A percentile compares a stretch with the other conserved stretches of the same genome.
Conservation (phyloP, 2,329 filamentous ascomycete species). For the Microsporum ferrugineum region DNA sequence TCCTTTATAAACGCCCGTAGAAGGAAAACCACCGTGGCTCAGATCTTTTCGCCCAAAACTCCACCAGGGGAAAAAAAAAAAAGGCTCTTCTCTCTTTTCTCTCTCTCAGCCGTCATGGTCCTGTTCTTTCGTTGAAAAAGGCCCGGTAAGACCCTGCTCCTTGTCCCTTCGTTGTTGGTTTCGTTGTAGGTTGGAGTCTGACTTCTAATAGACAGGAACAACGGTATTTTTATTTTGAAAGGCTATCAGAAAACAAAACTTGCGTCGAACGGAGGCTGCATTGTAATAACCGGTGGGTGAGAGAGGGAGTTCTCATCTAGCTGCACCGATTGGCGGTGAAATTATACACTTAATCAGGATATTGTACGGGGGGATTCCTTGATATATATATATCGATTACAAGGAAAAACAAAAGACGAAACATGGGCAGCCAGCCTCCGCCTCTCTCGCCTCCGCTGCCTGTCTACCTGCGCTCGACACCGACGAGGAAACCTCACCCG, state of each 20-base stretch:
- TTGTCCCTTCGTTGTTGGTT: not conserved
- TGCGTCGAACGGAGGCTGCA: not conserved
- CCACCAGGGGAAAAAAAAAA: not conserved
- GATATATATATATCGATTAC: not conserved
- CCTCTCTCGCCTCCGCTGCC: slow-evolving; percentile 33
- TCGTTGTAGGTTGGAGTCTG: not conserved
- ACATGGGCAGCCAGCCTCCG: slow-evolving; percentile 11
- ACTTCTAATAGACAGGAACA: not conserved
- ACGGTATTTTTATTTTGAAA: too few species aligned
- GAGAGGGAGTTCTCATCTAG: not conserved
- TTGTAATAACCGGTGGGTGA: not conserved
- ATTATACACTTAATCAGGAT: not conserved
- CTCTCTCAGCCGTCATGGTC: not conserved
- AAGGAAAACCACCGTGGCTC: not conserved
- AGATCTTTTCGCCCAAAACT: not conserved
- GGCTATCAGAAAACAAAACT: too few species aligned
- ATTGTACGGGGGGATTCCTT: not conserved
- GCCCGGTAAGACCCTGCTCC: not conserved
- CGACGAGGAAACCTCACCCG: slow-evolving; percentile 20
- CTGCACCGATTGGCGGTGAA: not conserved
- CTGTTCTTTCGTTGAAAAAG: not conserved
- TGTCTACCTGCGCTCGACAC: slow-evolving; percentile 30
- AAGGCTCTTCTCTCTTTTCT: not conserved
- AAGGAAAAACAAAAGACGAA: not conserved
- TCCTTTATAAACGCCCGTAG: too few species aligned